A percentile compares a stretch with the other conserved stretches of the same genome.
Conservation (phyloP, 2,329 filamentous ascomycete genomes). For the Penicillium brasilianum region DNA sequence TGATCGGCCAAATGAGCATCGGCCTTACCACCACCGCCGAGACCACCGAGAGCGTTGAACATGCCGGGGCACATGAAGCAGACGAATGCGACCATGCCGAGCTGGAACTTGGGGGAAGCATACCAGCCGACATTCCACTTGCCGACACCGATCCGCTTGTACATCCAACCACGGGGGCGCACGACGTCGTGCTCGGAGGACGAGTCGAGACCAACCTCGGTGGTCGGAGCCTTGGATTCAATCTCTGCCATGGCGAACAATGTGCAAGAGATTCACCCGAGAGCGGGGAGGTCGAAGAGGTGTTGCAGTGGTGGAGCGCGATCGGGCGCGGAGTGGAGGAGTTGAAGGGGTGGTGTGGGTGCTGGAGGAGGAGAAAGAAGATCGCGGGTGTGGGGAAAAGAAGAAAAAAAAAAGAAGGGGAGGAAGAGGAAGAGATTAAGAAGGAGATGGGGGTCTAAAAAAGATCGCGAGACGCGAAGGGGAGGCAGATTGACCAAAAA, state of each 20-base stretch:
- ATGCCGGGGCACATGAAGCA: constrained; percentile 72
- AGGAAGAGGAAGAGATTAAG: neutral
- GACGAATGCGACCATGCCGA: constrained; percentile 68
- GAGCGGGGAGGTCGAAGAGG: neutral
- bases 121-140: constrained; percentile 63
- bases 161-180: constrained; percentile 52
- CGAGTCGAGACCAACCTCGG: constrained; percentile 12
- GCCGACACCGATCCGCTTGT: constrained; percentile 61
- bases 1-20: constrained; percentile 60
- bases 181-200: constrained; percentile 1
- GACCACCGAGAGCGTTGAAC: constrained; percentile 66
- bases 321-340: neutral
- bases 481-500: neutral
- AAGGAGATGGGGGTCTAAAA: too few relatives aligned
- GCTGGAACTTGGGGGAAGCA: constrained; percentile 71
- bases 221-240: constrained; percentile 16
- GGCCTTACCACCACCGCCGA: constrained; percentile 64
- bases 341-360: neutral
- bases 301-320: neutral
- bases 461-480: constrained; percentile 2
- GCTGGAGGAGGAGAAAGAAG: constrained; percentile 2
- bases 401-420: neutral
- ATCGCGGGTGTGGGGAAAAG: neutral
- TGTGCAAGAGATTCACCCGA: constrained; percentile 3
- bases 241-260: constrained; percentile 19